Evolutionary conservation across 2,329 filamentous ascomycete species (phyloP).

Genomic region (Septoria linicola): DNA sequence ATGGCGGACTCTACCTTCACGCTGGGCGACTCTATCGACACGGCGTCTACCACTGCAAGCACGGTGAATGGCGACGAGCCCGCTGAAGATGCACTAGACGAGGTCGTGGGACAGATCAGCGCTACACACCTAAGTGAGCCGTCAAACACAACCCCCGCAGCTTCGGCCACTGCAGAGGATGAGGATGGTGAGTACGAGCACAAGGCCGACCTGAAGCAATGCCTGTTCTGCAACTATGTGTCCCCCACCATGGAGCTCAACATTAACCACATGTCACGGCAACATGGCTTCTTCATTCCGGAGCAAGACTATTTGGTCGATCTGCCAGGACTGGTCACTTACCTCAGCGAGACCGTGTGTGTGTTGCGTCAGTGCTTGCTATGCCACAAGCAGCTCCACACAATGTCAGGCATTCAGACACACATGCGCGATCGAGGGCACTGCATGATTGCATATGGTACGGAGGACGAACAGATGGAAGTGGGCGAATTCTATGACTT

Average conservation of each 20-base stretch:
- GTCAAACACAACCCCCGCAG: slow-evolving; percentile 17
- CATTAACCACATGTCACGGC: slow-evolving; percentile 82
- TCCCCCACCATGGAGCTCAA: slow-evolving; percentile 76
- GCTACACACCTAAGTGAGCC: slow-evolving; percentile 55
- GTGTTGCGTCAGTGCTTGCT: slow-evolving; percentile 81
- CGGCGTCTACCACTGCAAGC: slow-evolving; percentile 49
- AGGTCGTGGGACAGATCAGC: slow-evolving; percentile 75
- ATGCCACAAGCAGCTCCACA: slow-evolving; percentile 80
- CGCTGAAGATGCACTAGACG: slow-evolving; percentile 72
- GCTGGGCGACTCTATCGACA: slow-evolving; percentile 72
- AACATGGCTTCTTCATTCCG: slow-evolving; percentile 94
- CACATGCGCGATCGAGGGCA: slow-evolving; percentile 98
- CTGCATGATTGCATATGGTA: slow-evolving; percentile 91
- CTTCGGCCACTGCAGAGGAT: slow-evolving; percentile 31
- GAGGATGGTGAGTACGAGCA: slow-evolving; percentile 37
- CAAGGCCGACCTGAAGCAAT: slow-evolving; percentile 52
- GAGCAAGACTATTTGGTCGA: slow-evolving; percentile 82
- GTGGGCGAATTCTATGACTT: slow-evolving; percentile 98
- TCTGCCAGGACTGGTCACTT: slow-evolving; percentile 73
- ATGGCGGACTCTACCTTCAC: slow-evolving; percentile 90
- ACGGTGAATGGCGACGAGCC: slow-evolving; percentile 38
- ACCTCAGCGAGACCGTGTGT: slow-evolving; percentile 76
- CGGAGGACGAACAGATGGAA: slow-evolving; percentile 85
- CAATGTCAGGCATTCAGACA: slow-evolving; percentile 78
- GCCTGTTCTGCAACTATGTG: slow-evolving; percentile 89